Conservation (phyloP, 352 stramenopile genomes). For the Phytophthora cryptogea region DNA sequence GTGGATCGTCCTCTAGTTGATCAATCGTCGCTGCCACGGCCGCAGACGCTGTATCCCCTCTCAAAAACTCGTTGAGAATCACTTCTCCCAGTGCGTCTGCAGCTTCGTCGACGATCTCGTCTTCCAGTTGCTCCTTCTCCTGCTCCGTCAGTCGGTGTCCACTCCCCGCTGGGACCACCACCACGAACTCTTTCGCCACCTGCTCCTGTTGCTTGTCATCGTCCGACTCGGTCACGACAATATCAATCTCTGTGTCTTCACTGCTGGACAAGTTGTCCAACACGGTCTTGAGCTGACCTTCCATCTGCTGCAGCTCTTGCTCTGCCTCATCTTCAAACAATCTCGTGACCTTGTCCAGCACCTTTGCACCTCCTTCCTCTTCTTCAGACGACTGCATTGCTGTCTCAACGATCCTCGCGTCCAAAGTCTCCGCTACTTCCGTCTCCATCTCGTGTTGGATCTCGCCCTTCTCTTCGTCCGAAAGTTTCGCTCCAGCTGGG, state of each 20-base stretch:
- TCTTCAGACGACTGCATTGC: neutral
- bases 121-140: slow-evolving; percentile 14
- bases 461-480: slow-evolving; percentile 15
- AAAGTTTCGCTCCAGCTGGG: slow-evolving; percentile 5
- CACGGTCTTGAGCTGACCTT: slow-evolving; percentile 8
- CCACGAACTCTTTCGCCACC: slow-evolving; percentile 12
- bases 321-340: slow-evolving; percentile 26
- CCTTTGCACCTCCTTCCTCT: neutral
- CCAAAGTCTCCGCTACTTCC: slow-evolving; percentile 16
- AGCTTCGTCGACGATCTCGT: slow-evolving; percentile 12
- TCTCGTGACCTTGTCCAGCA: slow-evolving; percentile 8
- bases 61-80: slow-evolving; percentile 22
- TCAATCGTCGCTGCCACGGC: neutral
- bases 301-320: slow-evolving; percentile 18
- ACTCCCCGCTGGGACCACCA: slow-evolving; percentile 11
- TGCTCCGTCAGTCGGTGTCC: slow-evolving; percentile 13
- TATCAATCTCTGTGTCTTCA: slow-evolving; percentile 16
- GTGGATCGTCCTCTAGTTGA: slow-evolving; percentile 1
- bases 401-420: slow-evolving; percentile 14
- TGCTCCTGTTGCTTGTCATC: slow-evolving; percentile 6
- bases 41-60: neutral
- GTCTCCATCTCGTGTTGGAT: slow-evolving; percentile 22
- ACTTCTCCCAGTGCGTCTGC: slow-evolving; percentile 15
- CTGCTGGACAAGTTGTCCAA: slow-evolving; percentile 10
- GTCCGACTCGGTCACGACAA: slow-evolving; percentile 19